Percentiles rank a stretch among this genome's conserved stretches.
Conservation (phyloP, 352 stramenopile genomes). For the Blastocystis sp. region DNA sequence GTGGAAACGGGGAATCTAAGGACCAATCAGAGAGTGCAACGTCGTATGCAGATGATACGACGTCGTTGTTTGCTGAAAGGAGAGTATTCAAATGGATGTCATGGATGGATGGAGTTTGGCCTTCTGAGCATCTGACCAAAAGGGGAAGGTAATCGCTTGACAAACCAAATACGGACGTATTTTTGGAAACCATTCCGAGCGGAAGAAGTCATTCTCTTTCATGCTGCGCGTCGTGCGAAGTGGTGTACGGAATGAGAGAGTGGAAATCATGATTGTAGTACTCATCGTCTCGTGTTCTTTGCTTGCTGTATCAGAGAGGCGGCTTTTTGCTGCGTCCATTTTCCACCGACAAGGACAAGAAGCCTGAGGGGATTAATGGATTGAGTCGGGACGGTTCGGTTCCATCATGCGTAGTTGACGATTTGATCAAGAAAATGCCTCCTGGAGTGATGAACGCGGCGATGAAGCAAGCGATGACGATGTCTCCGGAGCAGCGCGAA, state of each 20-base stretch:
- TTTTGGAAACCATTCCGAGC: background rate
- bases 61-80: background rate
- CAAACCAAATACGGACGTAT: background rate
- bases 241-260: background rate
- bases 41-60: conserved; percentile 9
- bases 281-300: background rate
- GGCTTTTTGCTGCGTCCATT: background rate
- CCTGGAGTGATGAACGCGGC: conserved; percentile 9
- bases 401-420: conserved; percentile 9
- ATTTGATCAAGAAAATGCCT: conserved; percentile 51
- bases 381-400: background rate
- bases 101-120: background rate
- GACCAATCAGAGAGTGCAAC: conserved; percentile 8
- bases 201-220: background rate
- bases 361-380: background rate
- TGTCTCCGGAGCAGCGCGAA: conserved; percentile 43
- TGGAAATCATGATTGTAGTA: background rate
- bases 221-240: background rate
- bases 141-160: background rate
- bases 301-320: background rate
- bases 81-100: background rate
- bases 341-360: conserved; percentile 6
- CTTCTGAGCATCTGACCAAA: background rate
- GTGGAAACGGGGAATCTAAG: background rate
- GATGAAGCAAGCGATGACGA: conserved; percentile 59